These are phyloP conservation scores for Fusarium sp. DNA, from an alignment of 2,329 filamentous ascomycete species.

Conservation along the genomic window DNA sequence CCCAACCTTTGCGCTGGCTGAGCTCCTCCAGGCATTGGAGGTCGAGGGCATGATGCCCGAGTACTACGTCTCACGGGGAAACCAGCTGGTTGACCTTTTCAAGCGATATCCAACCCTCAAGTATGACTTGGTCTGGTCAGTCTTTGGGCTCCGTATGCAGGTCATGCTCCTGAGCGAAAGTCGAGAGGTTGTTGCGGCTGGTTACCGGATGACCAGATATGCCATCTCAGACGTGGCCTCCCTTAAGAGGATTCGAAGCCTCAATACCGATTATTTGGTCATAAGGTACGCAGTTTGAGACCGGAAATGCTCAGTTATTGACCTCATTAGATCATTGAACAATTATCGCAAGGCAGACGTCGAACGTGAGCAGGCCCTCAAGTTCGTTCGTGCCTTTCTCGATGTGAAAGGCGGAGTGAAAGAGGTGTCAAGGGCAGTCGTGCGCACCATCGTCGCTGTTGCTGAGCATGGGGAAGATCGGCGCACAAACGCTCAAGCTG, in stretches of 20 bases:
- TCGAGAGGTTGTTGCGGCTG: constrained; percentile 92
- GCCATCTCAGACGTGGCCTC: constrained; percentile 92
- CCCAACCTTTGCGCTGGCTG: constrained; percentile 87
- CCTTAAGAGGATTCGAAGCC: constrained; percentile 81
- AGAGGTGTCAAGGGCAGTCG: constrained; percentile 85
- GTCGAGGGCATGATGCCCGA: constrained; percentile 86
- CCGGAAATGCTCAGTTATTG: constrained; percentile 4
- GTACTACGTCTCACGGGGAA: constrained; percentile 93
- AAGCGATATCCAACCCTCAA: constrained; percentile 92
- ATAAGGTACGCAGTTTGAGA: constrained; percentile 59
- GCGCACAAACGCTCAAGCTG: constrained; percentile 71
- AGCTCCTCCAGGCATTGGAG: constrained; percentile 89
- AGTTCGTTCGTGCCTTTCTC: constrained; percentile 92
- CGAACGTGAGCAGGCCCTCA: constrained; percentile 94
- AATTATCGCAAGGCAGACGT: constrained; percentile 98
- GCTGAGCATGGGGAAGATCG: constrained; percentile 89
- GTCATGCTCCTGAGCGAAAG: constrained; percentile 95
- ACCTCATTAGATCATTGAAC: constrained; percentile 71
- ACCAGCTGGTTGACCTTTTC: constrained; percentile 94
- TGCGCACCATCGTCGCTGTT: constrained; percentile 88
- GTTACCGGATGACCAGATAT: constrained; percentile 91
- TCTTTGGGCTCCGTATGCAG: constrained; percentile 93
- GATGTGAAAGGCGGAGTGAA: constrained; percentile 92
- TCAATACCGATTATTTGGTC: constrained; percentile 93
- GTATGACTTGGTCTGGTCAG: constrained; percentile 94